phyloP scores from a whole-genome alignment of 2,329 filamentous ascomycete genomes.

The Nemania sp. region DNA sequence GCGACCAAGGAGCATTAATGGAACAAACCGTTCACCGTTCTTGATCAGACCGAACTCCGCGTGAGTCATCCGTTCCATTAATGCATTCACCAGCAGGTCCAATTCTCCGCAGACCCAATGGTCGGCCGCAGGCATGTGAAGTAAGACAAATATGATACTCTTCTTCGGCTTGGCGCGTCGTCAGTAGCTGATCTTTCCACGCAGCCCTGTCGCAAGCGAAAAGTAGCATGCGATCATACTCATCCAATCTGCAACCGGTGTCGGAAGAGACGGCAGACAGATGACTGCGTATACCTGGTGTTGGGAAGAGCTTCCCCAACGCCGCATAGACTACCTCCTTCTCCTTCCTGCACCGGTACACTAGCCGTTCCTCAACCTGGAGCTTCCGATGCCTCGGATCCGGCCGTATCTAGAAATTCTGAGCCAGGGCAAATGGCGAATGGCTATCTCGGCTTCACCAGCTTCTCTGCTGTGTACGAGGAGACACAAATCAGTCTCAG shows the following conservation, averaged over 20 bases:
- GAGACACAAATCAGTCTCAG: constrained; percentile 48
- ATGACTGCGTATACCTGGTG: constrained; percentile 45
- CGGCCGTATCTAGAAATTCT: constrained; percentile 20
- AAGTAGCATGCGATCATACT: constrained; percentile 50
- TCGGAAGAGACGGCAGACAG: constrained; percentile 41
- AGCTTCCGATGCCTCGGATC: constrained; percentile 4
- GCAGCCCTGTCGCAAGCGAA: constrained; percentile 48
- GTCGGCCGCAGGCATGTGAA: constrained; percentile 39
- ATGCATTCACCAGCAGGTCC: constrained; percentile 23
- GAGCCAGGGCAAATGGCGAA: constrained; percentile 25
- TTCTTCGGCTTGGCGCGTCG: constrained; percentile 11
- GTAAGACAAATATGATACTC: constrained; percentile 27
- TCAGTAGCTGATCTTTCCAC: constrained; percentile 31
- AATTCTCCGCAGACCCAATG: constrained; percentile 39
- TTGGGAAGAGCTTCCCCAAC: constrained; percentile 7
- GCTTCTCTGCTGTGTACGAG: constrained; percentile 48
- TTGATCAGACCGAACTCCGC: not conserved
- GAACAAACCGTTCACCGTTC: not conserved
- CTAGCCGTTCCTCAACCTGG: not conserved
- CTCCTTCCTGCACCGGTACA: constrained; percentile 15
- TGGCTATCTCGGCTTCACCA: constrained; percentile 53
- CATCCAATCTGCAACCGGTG: constrained; percentile 49
- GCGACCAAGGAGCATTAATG: not conserved
- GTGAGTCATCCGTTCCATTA: constrained; percentile 20
- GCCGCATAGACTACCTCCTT: constrained; percentile 9